phyloP scores from a whole-genome alignment of 768 basidiomycete genomes.

The Nevesoporus exiguus region DNA sequence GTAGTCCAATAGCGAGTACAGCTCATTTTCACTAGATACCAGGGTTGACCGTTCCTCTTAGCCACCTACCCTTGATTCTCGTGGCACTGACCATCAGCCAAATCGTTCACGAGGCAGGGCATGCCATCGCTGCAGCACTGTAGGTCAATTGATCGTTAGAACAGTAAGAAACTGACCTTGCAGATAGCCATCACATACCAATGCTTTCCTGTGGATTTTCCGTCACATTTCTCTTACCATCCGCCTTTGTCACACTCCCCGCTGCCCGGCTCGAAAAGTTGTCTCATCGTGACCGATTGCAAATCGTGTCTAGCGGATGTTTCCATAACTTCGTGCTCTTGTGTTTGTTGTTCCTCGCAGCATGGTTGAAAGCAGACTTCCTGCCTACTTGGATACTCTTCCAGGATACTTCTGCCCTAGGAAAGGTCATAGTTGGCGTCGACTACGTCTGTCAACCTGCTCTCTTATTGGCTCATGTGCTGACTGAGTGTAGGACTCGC shows the following conservation, averaged over 20 bases:
- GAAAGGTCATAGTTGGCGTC: constrained; percentile 54
- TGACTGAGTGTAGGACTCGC: constrained; percentile 48
- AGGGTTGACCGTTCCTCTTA: constrained; percentile 75
- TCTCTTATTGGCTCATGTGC: neutral
- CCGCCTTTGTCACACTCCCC: constrained; percentile 71
- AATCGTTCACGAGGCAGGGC: constrained; percentile 76
- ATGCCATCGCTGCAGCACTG: constrained; percentile 74
- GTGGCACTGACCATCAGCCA: constrained; percentile 61
- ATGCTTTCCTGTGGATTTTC: constrained; percentile 60
- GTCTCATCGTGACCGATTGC: constrained; percentile 45
- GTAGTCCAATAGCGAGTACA: neutral
- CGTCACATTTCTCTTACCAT: constrained; percentile 61
- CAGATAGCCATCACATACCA: constrained; percentile 58
- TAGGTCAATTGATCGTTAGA: constrained; percentile 34
- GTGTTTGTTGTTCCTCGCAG: constrained; percentile 39
- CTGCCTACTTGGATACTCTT: constrained; percentile 41
- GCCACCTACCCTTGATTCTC: constrained; percentile 64
- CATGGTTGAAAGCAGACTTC: constrained; percentile 31
- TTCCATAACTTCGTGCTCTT: constrained; percentile 73
- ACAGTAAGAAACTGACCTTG: neutral
- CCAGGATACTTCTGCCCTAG: constrained; percentile 46
- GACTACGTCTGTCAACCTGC: constrained; percentile 43
- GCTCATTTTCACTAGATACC: constrained; percentile 55
- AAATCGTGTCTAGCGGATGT: constrained; percentile 69
- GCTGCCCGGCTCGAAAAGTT: constrained; percentile 34